Percentiles rank a stretch among this genome's conserved stretches.
phyloP scores from a whole-genome alignment of 2,329 filamentous ascomycete genomes.

The Fusarium pseudograminearum region DNA sequence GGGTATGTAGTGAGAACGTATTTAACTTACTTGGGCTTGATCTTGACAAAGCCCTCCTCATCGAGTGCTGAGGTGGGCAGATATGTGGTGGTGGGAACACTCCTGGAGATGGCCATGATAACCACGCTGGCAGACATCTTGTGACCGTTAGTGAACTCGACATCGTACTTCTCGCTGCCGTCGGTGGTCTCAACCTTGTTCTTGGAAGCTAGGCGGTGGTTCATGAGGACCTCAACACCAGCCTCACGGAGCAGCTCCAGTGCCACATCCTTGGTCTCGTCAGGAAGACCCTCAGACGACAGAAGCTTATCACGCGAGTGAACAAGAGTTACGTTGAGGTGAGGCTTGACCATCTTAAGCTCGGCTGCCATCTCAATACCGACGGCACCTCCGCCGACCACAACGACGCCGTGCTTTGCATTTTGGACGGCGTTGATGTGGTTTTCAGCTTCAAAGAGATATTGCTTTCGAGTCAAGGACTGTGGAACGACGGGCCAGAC shows the following conservation, averaged over 20 bases:
- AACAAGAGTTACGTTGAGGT: slow-evolving; percentile 76
- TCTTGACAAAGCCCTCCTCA: slow-evolving; percentile 73
- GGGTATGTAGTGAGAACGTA: fast-evolving
- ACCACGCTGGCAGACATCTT: slow-evolving; percentile 72
- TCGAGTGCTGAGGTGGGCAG: slow-evolving; percentile 70
- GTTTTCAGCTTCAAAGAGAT: slow-evolving; percentile 69
- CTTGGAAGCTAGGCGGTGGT: slow-evolving; percentile 66
- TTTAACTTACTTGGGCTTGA: slow-evolving; percentile 63
- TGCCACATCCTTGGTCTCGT: slow-evolving; percentile 74
- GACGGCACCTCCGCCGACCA: slow-evolving; percentile 83
- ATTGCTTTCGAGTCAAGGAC: slow-evolving; percentile 70
- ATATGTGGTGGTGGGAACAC: slow-evolving; percentile 71
- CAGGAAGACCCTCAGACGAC: slow-evolving; percentile 78
- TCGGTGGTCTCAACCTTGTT: slow-evolving; percentile 60
- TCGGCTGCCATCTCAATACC: slow-evolving; percentile 87
- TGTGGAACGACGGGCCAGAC: slow-evolving; percentile 80
- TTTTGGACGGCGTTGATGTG: slow-evolving; percentile 68
- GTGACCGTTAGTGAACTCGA: slow-evolving; percentile 71
- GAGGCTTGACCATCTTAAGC: slow-evolving; percentile 75
- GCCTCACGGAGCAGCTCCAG: slow-evolving; percentile 69
- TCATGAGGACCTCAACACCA: slow-evolving; percentile 74
- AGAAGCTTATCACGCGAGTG: slow-evolving; percentile 78
- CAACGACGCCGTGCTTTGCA: slow-evolving; percentile 70
- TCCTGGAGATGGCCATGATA: slow-evolving; percentile 76
- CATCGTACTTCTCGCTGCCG: slow-evolving; percentile 57